Evolutionary conservation across 768 basidiomycete genomes (phyloP).

Genomic region (Hygrocybe coccinea): DNA sequence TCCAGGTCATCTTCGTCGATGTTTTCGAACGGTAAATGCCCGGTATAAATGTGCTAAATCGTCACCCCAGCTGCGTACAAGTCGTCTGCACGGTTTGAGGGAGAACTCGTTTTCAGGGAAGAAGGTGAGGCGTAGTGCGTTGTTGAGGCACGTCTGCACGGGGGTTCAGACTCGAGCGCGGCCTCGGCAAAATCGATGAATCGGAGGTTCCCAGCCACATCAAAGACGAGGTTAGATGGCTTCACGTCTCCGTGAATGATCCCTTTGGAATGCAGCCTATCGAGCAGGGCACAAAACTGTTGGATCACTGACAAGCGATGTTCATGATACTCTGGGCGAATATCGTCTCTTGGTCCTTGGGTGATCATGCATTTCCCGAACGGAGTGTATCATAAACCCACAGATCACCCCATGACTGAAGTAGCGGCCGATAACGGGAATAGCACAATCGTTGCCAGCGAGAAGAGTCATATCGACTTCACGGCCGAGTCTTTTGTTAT

Average conservation of each 20-base stretch:
- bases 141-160: conserved; percentile 4
- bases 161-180: conserved; percentile 9
- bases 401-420: conserved; percentile 1
- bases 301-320: conserved; percentile 4
- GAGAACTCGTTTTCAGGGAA: conserved; percentile 9
- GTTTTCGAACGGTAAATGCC: conserved; percentile 17
- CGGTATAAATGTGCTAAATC: conserved; percentile 23
- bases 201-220: conserved; percentile 10
- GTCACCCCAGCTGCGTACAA: conserved; percentile 23
- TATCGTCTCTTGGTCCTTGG: conserved; percentile 2
- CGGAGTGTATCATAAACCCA: conserved; percentile 4
- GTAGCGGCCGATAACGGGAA: conserved; percentile 3
- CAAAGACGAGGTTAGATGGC: conserved; percentile 16
- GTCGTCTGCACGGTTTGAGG: conserved; percentile 19
- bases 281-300: conserved; percentile 3
- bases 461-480: conserved; percentile 5
- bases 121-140: conserved; percentile 10
- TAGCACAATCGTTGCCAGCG: conserved; percentile 4
- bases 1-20: conserved; percentile 13
- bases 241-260: conserved; percentile 23
- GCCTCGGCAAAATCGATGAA: conserved; percentile 14
- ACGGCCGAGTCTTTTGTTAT: conserved; percentile 3
- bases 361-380: conserved; percentile 5
- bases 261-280: conserved; percentile 16
- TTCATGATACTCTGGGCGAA: conserved; percentile 1